phyloP scores from a whole-genome alignment of 768 basidiomycete genomes.

The Chiua virens region DNA sequence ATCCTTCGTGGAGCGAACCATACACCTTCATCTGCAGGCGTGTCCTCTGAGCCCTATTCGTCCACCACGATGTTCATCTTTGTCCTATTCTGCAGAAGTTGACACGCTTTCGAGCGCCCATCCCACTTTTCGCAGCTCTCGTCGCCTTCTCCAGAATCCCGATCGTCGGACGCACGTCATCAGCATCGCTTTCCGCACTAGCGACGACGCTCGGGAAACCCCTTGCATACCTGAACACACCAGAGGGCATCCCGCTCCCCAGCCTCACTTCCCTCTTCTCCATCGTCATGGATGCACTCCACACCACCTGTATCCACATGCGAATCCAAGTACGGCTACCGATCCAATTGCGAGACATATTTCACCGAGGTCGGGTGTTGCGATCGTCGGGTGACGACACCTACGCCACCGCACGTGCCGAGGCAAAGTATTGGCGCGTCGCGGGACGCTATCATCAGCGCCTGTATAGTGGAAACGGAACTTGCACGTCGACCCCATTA shows the following conservation, averaged over 20 bases:
- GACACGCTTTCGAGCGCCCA: not conserved
- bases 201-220: constrained; percentile 5
- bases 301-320: constrained; percentile 13
- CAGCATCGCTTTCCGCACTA: not conserved
- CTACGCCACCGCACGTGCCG: constrained; percentile 23
- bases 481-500: not conserved
- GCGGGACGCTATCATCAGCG: constrained; percentile 28
- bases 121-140: constrained; percentile 7
- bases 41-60: not conserved
- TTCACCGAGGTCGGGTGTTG: not conserved
- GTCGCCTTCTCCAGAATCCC: constrained; percentile 9
- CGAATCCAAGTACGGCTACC: constrained; percentile 11
- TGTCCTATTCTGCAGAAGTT: constrained; percentile 1
- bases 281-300: constrained; percentile 12
- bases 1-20: constrained; percentile 9
- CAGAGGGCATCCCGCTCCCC: not conserved
- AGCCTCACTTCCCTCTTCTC: constrained; percentile 6
- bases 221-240: not conserved
- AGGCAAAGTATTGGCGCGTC: constrained; percentile 33
- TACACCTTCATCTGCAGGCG: constrained; percentile 11
- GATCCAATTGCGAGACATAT: constrained; percentile 7
- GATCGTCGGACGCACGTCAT: constrained; percentile 1
- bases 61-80: not conserved
- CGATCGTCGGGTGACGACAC: constrained; percentile 3
- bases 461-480: constrained; percentile 22